Conservation (phyloP, 2,329 filamentous ascomycete genomes). For the Aspergillus novoparasiticus region DNA sequence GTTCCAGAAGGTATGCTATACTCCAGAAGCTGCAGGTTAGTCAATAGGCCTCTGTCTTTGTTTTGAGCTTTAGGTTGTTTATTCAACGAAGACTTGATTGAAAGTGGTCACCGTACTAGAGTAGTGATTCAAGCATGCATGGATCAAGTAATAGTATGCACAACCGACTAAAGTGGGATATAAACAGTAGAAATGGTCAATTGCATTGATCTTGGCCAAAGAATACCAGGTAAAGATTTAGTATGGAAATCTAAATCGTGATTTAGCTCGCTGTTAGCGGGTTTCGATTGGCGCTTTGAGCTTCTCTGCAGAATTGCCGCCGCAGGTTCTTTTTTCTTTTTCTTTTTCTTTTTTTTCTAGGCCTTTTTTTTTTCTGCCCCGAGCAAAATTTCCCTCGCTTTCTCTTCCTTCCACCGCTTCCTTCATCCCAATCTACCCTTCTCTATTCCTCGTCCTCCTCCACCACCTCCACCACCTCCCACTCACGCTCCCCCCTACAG, state of each 20-base stretch:
- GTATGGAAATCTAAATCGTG: background rate
- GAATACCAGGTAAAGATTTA: background rate
- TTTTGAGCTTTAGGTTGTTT: background rate
- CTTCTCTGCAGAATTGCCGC: background rate
- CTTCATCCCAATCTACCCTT: background rate
- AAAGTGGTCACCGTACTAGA: background rate
- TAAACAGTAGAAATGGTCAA: background rate
- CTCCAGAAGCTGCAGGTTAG: background rate
- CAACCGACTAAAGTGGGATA: background rate
- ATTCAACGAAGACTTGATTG: background rate
- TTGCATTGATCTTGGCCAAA: background rate
- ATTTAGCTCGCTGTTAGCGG: background rate
- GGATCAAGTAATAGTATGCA: too few relatives aligned
- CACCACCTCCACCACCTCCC: conserved; percentile 24
- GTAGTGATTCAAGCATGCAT: background rate
- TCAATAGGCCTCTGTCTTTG: too few relatives aligned
- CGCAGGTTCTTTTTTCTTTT: conserved; percentile 10
- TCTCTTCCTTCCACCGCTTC: conserved; percentile 21
- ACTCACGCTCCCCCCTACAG: conserved; percentile 29
- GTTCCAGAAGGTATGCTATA: background rate
- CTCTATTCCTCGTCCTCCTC: background rate
- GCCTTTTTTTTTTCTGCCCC: conserved; percentile 13
- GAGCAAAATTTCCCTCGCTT: conserved; percentile 14
- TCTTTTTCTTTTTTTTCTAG: conserved; percentile 3
- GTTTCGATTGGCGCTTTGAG: background rate